phyloP scores from a whole-genome alignment of 208 protist species.

The Wallacemonas rigidus region DNA sequence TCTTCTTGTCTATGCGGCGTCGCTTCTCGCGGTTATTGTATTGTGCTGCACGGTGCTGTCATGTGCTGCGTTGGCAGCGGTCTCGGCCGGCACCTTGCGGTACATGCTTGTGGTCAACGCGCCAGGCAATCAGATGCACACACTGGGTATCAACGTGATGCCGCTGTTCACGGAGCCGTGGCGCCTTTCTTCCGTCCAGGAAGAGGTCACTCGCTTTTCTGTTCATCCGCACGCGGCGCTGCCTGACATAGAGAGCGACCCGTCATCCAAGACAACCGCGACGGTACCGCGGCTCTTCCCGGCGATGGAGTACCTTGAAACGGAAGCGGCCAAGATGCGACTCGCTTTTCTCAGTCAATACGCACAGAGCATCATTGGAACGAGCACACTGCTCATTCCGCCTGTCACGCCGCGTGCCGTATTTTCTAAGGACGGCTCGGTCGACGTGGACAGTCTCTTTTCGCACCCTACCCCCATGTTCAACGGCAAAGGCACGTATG shows the following conservation, averaged over 20 bases:
- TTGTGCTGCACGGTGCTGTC: slow-evolving; percentile 28
- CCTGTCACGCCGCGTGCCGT: slow-evolving; percentile 33
- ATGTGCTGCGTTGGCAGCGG: slow-evolving; percentile 29
- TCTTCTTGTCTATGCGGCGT: slow-evolving; percentile 2
- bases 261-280: neutral
- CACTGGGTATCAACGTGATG: slow-evolving; percentile 58
- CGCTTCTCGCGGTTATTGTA: slow-evolving; percentile 18
- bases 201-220: slow-evolving; percentile 9
- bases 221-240: neutral
- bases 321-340: slow-evolving; percentile 14
- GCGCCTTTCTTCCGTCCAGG: slow-evolving; percentile 21
- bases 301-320: slow-evolving; percentile 13
- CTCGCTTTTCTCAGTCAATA: slow-evolving; percentile 56
- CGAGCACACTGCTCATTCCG: slow-evolving; percentile 65
- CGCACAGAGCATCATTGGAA: slow-evolving; percentile 54
- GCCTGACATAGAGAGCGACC: neutral
- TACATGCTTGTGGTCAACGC: slow-evolving; percentile 43
- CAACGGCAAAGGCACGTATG: slow-evolving; percentile 55
- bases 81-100: slow-evolving; percentile 31
- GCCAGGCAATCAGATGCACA: slow-evolving; percentile 49
- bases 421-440: slow-evolving; percentile 49
- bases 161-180: slow-evolving; percentile 66
- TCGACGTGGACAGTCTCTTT: slow-evolving; percentile 68
- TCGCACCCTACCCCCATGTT: slow-evolving; percentile 55
- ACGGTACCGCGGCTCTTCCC: neutral